phyloP scores from a whole-genome alignment of 169 alveolate genomes.

The Cystoisospora suis region DNA sequence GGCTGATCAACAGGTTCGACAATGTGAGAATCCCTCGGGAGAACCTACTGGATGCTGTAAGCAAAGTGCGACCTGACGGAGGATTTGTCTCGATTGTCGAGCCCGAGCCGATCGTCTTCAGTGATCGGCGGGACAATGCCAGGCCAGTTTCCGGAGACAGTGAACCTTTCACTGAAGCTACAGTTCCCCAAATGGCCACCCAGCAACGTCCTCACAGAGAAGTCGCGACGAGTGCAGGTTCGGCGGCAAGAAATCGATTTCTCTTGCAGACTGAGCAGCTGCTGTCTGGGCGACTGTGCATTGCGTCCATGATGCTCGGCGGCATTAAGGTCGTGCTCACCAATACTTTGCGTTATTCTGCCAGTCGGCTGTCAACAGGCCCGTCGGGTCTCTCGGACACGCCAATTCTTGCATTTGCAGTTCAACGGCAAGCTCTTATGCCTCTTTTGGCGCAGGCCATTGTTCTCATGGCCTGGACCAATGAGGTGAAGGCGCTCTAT shows the following conservation, averaged over 20 bases:
- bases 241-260: conserved; percentile 65
- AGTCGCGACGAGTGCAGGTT: not conserved
- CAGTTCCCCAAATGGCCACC: too few species aligned
- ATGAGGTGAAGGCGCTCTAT: conserved; percentile 18
- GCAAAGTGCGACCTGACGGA: conserved; percentile 12
- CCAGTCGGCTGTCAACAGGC: conserved; percentile 68
- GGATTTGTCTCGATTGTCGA: not conserved
- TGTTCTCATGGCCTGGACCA: conserved; percentile 49
- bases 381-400: conserved; percentile 71
- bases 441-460: conserved; percentile 73
- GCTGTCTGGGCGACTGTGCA: conserved; percentile 75
- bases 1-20: not conserved
- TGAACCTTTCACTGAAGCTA: too few species aligned
- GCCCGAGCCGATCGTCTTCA: too few species aligned
- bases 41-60: conserved; percentile 58
- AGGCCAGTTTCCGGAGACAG: too few species aligned
- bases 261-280: conserved; percentile 74
- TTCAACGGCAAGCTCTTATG: conserved; percentile 68
- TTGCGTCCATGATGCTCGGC: conserved; percentile 70
- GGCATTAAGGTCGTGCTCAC: conserved; percentile 66
- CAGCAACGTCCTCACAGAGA: too few species aligned
- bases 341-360: conserved; percentile 34
- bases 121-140: too few species aligned
- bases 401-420: conserved; percentile 69
- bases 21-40: conserved; percentile 74